phyloP scores from a whole-genome alignment of 1,139 yeast genomes.

The Candida glucosophila region DNA sequence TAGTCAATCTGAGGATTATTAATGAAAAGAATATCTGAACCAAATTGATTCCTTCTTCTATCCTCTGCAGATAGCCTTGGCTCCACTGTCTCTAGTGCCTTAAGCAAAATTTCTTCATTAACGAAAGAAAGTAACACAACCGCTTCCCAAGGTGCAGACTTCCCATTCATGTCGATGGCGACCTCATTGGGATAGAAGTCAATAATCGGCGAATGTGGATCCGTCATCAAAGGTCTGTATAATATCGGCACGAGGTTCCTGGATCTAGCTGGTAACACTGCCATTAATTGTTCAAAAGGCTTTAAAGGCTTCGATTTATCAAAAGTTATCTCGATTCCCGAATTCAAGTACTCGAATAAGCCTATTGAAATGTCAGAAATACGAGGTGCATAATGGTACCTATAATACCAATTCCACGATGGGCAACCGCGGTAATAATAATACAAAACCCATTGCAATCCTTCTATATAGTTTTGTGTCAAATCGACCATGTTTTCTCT shows the following conservation, averaged over 20 bases:
- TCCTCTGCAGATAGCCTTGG: slow-evolving; percentile 60
- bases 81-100: slow-evolving; percentile 63
- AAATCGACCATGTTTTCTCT: slow-evolving; percentile 50
- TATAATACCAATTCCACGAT: slow-evolving; percentile 93
- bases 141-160: slow-evolving; percentile 96
- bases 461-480: slow-evolving; percentile 83
- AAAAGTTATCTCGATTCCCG: slow-evolving; percentile 43
- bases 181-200: slow-evolving; percentile 91
- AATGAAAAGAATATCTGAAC: slow-evolving; percentile 56
- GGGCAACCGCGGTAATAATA: slow-evolving; percentile 86
- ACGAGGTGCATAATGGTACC: slow-evolving; percentile 86
- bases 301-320: slow-evolving; percentile 71
- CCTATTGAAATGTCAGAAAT: slow-evolving; percentile 79
- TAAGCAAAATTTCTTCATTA: slow-evolving; percentile 67
- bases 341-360: slow-evolving; percentile 40
- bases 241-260: slow-evolving; percentile 68
- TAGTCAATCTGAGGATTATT: slow-evolving; percentile 72
- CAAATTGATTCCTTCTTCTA: slow-evolving; percentile 62
- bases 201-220: slow-evolving; percentile 74
- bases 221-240: slow-evolving; percentile 82
- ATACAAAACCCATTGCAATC: slow-evolving; percentile 90
- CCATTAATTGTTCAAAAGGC: slow-evolving; percentile 97
- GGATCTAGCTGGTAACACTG: slow-evolving; percentile 93
- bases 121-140: slow-evolving; percentile 93
- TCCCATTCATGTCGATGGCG: slow-evolving; percentile 86